A percentile compares a stretch with the other conserved stretches of the same genome.
Conservation (phyloP, 1,284 basidiomycete species). For the Trametes hirsuta region DNA sequence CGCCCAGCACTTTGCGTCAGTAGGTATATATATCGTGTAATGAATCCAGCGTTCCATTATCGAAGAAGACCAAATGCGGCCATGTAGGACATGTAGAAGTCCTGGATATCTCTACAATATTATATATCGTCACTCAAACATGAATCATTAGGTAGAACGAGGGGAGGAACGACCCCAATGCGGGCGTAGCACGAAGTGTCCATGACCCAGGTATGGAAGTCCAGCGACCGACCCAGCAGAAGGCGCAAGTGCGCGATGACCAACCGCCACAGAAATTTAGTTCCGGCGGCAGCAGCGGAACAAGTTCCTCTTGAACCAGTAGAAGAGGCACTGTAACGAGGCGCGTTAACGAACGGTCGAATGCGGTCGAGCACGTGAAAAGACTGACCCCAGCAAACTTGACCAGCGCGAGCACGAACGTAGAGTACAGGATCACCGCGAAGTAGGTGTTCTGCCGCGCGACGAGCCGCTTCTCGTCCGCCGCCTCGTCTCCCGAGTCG, state of each 20-base stretch:
- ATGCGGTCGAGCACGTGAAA: neutral
- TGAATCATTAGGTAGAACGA: constrained; percentile 6
- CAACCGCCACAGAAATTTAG: constrained; percentile 36
- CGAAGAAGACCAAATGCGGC: constrained; percentile 2
- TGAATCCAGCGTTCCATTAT: constrained; percentile 1
- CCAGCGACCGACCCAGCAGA: constrained; percentile 4
- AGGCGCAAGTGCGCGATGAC: neutral
- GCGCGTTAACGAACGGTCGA: constrained; percentile 17
- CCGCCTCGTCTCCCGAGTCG: constrained; percentile 43
- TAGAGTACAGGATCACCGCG: constrained; percentile 86
- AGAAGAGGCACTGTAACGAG: constrained; percentile 67
- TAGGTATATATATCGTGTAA: no score
- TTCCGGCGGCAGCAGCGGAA: constrained; percentile 82
- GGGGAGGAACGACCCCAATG: neutral
- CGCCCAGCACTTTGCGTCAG: no score
- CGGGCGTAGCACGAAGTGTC: constrained; percentile 25
- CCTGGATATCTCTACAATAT: constrained; percentile 18
- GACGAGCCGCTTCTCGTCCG: constrained; percentile 52
- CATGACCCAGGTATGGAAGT: constrained; percentile 16
- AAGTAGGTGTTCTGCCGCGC: constrained; percentile 81
- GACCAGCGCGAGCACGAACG: constrained; percentile 81
- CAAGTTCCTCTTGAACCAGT: constrained; percentile 83
- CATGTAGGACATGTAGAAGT: constrained; percentile 5
- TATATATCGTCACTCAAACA: constrained; percentile 11
- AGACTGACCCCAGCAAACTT: constrained; percentile 81